These are phyloP conservation scores for Komagataella phaffii DNA, from an alignment of 805 yeast genomes.

Conservation along the genomic window DNA sequence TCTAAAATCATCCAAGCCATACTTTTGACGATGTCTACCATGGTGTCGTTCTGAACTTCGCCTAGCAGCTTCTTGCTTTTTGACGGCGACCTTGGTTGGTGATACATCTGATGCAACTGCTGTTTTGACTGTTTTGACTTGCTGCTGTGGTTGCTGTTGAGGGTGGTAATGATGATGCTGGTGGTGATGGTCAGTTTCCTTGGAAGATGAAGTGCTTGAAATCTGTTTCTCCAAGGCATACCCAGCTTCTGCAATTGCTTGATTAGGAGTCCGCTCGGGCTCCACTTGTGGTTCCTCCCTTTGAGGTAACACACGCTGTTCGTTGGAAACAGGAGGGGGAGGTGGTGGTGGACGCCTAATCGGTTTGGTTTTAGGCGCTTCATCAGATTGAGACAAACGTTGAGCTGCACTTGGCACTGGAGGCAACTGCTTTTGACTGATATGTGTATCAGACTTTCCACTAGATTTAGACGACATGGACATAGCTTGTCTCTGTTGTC, in stretches of 20 bases:
- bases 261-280: neutral
- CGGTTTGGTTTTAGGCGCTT: neutral
- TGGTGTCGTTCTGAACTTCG: conserved; percentile 17
- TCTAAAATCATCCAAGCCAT: conserved; percentile 91
- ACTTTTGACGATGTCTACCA: conserved; percentile 44
- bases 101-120: neutral
- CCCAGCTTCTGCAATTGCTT: neutral
- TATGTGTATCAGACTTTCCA: neutral
- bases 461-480: neutral
- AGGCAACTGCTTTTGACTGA: neutral
- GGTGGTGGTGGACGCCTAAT: neutral
- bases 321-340: neutral
- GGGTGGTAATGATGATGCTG: conserved; percentile 6
- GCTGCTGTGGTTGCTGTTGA: conserved; percentile 7
- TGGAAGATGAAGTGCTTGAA: neutral
- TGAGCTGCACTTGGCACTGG: neutral
- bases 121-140: conserved; percentile 5
- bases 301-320: neutral
- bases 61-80: conserved; percentile 1
- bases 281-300: neutral
- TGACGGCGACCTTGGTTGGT: neutral
- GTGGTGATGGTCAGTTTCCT: neutral
- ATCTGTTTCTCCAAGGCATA: neutral
- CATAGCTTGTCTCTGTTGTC: conserved; percentile 6
- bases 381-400: neutral